These are phyloP conservation scores for Eucalyptus grandis DNA, from an alignment of 345 rosid genomes.

Conservation along the genomic window DNA sequence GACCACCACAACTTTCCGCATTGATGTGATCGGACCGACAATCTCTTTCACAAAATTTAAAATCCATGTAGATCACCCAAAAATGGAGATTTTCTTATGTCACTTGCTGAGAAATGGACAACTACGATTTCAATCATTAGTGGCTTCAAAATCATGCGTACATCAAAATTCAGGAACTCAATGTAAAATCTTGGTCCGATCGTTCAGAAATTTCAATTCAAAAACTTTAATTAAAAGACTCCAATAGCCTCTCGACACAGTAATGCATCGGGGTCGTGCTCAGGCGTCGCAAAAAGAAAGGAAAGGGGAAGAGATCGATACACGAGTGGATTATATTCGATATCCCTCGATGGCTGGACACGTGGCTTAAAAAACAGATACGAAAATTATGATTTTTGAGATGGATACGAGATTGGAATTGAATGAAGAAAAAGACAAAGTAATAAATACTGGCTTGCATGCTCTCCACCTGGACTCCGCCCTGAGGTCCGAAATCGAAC, in stretches of 20 bases:
- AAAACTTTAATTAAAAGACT: too few species aligned
- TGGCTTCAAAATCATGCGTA: neutral
- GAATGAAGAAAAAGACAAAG: neutral
- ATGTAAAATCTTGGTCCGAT: too few species aligned
- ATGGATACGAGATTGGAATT: neutral
- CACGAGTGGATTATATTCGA: neutral
- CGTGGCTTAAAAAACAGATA: neutral
- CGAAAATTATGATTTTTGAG: neutral
- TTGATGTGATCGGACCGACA: fast-evolving
- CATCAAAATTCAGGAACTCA: neutral
- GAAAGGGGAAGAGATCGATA: neutral
- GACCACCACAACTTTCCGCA: neutral
- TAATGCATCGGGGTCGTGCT: neutral
- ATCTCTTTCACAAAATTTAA: neutral
- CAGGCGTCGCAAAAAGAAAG: neutral
- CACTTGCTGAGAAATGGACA: neutral
- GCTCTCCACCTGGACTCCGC: neutral
- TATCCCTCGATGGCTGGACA: neutral
- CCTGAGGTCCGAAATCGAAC: neutral
- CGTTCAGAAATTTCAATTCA: too few species aligned
- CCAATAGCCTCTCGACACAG: neutral
- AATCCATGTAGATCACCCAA: neutral
- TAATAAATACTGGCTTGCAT: neutral
- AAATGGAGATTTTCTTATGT: neutral
- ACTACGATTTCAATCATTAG: neutral